Evolutionary conservation across 2,329 filamentous ascomycete genomes (phyloP).

Genomic region (Aspergillus uvarum): DNA sequence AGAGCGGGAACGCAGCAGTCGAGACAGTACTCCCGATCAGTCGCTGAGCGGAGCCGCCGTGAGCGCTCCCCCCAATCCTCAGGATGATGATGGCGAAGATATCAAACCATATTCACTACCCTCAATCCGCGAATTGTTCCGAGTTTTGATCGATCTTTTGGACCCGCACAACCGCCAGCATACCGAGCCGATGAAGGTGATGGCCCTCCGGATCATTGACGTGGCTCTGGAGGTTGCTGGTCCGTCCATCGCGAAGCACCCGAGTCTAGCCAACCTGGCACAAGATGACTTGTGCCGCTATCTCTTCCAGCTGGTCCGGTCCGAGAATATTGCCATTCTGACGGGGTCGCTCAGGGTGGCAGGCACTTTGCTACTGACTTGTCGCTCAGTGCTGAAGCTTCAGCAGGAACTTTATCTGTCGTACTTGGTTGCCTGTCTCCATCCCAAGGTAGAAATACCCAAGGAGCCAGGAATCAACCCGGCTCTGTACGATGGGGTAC

Average conservation of each 20-base stretch:
- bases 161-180: slow-evolving; percentile 91
- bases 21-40: slow-evolving; percentile 36
- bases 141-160: slow-evolving; percentile 87
- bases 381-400: slow-evolving; percentile 83
- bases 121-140: slow-evolving; percentile 90
- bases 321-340: slow-evolving; percentile 92
- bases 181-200: slow-evolving; percentile 92
- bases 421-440: slow-evolving; percentile 89
- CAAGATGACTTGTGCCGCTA: slow-evolving; percentile 92
- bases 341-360: slow-evolving; percentile 91
- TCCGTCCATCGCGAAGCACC: slow-evolving; percentile 89
- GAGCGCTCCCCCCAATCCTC: slow-evolving; percentile 36
- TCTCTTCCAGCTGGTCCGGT: slow-evolving; percentile 92
- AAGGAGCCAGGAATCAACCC: slow-evolving; percentile 87
- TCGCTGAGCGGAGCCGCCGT: slow-evolving; percentile 33
- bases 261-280: slow-evolving; percentile 79
- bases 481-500: slow-evolving; percentile 86
- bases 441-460: slow-evolving; percentile 92
- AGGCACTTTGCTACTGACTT: slow-evolving; percentile 86
- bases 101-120: slow-evolving; percentile 90
- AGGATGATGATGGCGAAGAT: slow-evolving; percentile 50
- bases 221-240: slow-evolving; percentile 95
- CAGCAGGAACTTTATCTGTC: slow-evolving; percentile 96
- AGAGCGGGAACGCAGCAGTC: slow-evolving; percentile 34
- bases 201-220: slow-evolving; percentile 95